A percentile compares a stretch with the other conserved stretches of the same genome.
These are phyloP conservation scores for Mercurialis annua DNA, from an alignment of 345 rosid species.

Conservation along the genomic window DNA sequence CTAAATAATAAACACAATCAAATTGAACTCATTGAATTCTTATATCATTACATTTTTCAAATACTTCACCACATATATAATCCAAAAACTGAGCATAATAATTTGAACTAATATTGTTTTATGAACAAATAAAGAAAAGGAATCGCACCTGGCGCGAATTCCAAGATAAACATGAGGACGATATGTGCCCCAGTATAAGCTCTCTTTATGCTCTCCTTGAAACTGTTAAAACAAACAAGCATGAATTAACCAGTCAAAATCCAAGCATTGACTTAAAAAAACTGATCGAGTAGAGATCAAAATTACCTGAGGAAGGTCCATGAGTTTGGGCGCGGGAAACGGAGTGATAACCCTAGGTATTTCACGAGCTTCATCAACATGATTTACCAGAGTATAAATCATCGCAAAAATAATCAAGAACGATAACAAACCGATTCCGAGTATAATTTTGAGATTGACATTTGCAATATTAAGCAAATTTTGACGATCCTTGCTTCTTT, in stretches of 20 bases:
- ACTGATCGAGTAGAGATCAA: not conserved
- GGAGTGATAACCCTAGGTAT: conserved; percentile 77
- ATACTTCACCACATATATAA: too few relatives aligned
- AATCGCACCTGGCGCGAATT: conserved; percentile 66
- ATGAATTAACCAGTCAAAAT: not conserved
- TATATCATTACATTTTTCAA: too few relatives aligned
- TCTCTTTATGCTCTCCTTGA: conserved; percentile 79
- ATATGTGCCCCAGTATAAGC: conserved; percentile 91
- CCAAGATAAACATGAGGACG: conserved; percentile 87
- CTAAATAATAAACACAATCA: too few relatives aligned
- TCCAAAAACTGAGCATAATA: too few relatives aligned
- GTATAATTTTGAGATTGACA: conserved; percentile 36
- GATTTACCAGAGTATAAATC: conserved; percentile 34
- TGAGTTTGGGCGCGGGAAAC: conserved; percentile 71
- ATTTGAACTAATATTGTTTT: too few relatives aligned
- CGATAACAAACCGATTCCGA: conserved; percentile 36
- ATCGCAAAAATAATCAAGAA: conserved; percentile 32
- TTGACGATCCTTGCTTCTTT: conserved; percentile 20
- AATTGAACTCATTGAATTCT: too few relatives aligned
- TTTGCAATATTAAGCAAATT: conserved; percentile 32
- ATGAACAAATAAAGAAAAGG: too few relatives aligned
- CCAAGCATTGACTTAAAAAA: not conserved
- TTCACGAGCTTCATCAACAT: conserved; percentile 30
- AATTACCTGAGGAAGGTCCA: conserved; percentile 62
- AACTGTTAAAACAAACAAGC: conserved; percentile 35